Base-by-base conservation (phyloP, 768 basidiomycete species). In the Amanita thiersii region DNA sequence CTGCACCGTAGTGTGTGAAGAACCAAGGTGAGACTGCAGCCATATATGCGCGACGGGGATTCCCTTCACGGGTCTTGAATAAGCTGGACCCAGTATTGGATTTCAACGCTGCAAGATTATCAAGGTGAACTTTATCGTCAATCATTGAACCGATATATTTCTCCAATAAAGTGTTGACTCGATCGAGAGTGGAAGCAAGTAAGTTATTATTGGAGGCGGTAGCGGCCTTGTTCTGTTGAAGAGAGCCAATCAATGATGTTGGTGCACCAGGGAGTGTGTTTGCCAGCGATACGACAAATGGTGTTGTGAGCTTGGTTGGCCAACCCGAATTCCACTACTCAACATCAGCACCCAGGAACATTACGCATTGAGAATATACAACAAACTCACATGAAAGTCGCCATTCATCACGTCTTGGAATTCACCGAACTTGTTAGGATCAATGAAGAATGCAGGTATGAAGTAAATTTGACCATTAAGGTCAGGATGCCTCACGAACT, bases 261-360 rank as follows among this genome's bases (percentile, higher is more conserved):
- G 21, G 10, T 15, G 17, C 15, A 10, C 23, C 40, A 26, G 48
- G 30, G 11, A 30, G 52, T 37, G 36, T 47, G 37, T 21, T 40
- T 35, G 34, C 29, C 30, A 19, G 51, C 43, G 57, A 49, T 28
- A 62, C 50, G 6, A 64, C 66, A 40, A 65, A 68, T 19, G 58
- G 53, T 6, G 63, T 57, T 3, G 68, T 80, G 8, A 84, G 57
- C 57, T 80, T 57, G 46, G 70, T 69, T 2, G 88, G 86, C 88
- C 88, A 91, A 26, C 68, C 88, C 19, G 73, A 72, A 56, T 91
- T 86, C 82, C 82, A 91, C 77, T 82, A 35, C n/a, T 4, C 2
- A n/a, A 20, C 45, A 54, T 37, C 49, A 45, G 15, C 31, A 10
- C 36, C 43, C n/a, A n/a, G n/a, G n/a, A n/a, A 44, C 26, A 45